Conservation (phyloP, 2,329 filamentous ascomycete genomes). For the Exophiala sideris region DNA sequence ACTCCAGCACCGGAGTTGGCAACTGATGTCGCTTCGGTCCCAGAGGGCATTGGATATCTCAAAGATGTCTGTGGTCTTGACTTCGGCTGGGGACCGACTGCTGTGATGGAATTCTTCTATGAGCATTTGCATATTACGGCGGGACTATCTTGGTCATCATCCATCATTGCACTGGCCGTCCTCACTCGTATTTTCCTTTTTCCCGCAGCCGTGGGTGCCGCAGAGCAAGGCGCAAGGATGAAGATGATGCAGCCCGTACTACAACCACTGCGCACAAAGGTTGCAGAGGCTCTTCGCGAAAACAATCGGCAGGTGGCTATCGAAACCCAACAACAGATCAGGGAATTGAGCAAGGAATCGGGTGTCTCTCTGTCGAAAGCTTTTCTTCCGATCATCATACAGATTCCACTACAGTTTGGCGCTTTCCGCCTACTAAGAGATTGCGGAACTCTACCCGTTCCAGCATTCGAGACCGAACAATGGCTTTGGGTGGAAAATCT, state of each 20-base stretch:
- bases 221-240: slow-evolving; percentile 62
- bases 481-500: slow-evolving; percentile 77
- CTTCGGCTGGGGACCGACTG: slow-evolving; percentile 77
- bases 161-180: slow-evolving; percentile 65
- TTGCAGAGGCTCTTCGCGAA: slow-evolving; percentile 43
- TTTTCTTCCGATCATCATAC: slow-evolving; percentile 55
- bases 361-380: slow-evolving; percentile 54
- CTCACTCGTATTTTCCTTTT: slow-evolving; percentile 66
- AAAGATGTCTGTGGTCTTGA: slow-evolving; percentile 73
- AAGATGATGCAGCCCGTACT: slow-evolving; percentile 57
- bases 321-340: slow-evolving; percentile 48
- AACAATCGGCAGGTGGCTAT: slow-evolving; percentile 50
- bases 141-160: slow-evolving; percentile 78
- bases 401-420: slow-evolving; percentile 72
- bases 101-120: slow-evolving; percentile 68
- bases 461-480: slow-evolving; percentile 68
- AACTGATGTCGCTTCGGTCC: slow-evolving; percentile 50
- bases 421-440: slow-evolving; percentile 72
- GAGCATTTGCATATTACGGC: slow-evolving; percentile 77
- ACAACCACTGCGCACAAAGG: slow-evolving; percentile 55
- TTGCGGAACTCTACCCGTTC: slow-evolving; percentile 77
- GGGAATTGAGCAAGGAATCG: slow-evolving; percentile 49
- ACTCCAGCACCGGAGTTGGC: not conserved
- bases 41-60: slow-evolving; percentile 78
- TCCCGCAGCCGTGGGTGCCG: slow-evolving; percentile 57